These are phyloP conservation scores for Wickerhamiella occidentalis DNA, from an alignment of 805 yeast genomes.

Conservation along the genomic window DNA sequence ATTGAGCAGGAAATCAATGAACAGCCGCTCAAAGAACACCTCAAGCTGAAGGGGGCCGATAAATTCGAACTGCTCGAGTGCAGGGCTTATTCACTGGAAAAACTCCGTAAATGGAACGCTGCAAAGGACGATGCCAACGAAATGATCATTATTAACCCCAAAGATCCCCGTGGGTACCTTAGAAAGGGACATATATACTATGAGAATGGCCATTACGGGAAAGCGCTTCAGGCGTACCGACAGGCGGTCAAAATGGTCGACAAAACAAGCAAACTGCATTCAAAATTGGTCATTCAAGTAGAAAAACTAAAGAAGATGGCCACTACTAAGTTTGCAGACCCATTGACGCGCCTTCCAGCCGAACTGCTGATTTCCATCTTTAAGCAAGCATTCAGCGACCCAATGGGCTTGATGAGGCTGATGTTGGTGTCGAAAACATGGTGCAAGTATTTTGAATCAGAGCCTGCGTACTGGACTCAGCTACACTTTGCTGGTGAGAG, in stretches of 20 bases:
- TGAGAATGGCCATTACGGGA: background rate
- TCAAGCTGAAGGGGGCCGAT: background rate
- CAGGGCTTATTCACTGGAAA: background rate
- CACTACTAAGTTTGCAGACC: constrained; percentile 2
- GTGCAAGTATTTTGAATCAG: constrained; percentile 1
- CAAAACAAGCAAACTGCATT: background rate
- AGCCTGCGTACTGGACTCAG: constrained; percentile 4
- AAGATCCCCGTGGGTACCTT: constrained; percentile 6
- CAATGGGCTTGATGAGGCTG: background rate
- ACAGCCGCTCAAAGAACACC: background rate
- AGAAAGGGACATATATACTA: background rate
- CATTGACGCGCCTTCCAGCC: background rate
- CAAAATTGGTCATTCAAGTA: background rate
- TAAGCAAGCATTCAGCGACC: background rate
- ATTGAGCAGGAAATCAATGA: constrained; percentile 67
- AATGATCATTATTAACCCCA: background rate
- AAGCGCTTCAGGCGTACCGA: background rate
- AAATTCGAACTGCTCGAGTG: background rate
- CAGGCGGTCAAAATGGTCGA: background rate
- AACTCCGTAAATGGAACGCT: background rate
- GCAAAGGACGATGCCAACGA: constrained; percentile 5
- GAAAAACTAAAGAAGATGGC: background rate
- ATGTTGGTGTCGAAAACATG: constrained; percentile 1
- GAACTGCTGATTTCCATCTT: background rate
- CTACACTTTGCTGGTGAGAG: background rate